Conservation (phyloP, 73 alveolate species). For the Paramecium sexaurelia region DNA sequence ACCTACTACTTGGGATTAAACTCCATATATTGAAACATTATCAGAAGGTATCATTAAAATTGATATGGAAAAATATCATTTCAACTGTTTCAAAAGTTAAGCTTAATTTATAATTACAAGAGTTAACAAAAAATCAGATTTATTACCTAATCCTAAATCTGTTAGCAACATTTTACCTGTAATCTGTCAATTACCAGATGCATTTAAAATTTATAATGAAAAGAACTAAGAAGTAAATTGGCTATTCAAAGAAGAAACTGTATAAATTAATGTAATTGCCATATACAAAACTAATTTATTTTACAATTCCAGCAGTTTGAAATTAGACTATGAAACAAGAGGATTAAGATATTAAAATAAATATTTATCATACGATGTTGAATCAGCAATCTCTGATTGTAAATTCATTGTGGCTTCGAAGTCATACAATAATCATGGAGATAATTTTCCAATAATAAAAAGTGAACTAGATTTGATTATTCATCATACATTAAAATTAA, state of each 20-base stretch:
- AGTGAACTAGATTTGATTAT: conserved; percentile 1
- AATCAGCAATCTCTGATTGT: conserved; percentile 17
- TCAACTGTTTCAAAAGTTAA: background rate
- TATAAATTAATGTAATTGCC: background rate
- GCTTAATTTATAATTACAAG: background rate
- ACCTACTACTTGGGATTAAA: conserved; percentile 13
- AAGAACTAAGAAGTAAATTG: conserved; percentile 7
- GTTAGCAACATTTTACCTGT: background rate
- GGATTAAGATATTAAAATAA: background rate
- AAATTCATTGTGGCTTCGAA: background rate
- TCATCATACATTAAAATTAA: background rate
- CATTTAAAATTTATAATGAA: background rate
- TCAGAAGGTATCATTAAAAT: background rate
- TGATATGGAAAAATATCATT: background rate
- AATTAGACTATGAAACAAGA: background rate
- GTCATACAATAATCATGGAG: background rate
- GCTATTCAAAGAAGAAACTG: background rate
- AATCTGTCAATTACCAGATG: background rate
- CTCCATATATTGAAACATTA: background rate
- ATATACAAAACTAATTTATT: background rate
- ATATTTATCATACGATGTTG: background rate
- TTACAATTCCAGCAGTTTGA: background rate
- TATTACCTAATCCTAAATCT: background rate
- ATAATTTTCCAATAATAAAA: background rate
- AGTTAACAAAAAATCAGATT: background rate